Evolutionary conservation across 2,329 filamentous ascomycete species (phyloP).

Genomic region (Aspergillus pseudonomiae): DNA sequence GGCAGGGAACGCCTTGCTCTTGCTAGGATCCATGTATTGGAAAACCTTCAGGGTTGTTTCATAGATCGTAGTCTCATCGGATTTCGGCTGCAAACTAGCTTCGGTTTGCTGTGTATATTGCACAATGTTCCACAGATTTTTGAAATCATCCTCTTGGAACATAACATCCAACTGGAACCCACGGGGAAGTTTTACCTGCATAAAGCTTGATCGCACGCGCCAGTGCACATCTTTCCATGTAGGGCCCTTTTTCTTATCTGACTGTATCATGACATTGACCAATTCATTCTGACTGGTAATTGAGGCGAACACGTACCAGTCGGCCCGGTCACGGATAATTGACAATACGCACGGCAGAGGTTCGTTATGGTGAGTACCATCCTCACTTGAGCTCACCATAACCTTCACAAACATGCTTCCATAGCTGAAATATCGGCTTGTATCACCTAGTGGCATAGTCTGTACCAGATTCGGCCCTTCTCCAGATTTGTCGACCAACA

Average conservation of each 20-base stretch:
- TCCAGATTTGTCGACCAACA: conserved; percentile 51
- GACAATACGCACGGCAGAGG: conserved; percentile 75
- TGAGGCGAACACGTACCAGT: conserved; percentile 71
- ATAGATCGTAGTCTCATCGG: conserved; percentile 72
- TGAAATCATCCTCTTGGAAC: conserved; percentile 76
- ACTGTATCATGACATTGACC: conserved; percentile 73
- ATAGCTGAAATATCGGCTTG: conserved; percentile 73
- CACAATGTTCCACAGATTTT: conserved; percentile 78
- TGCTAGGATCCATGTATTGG: conserved; percentile 76
- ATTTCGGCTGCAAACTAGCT: conserved; percentile 67
- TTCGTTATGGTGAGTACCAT: conserved; percentile 69
- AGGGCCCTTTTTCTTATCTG: conserved; percentile 67
- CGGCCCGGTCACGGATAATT: conserved; percentile 69
- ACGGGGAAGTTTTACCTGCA: conserved; percentile 72
- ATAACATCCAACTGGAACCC: conserved; percentile 74
- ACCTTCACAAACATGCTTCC: conserved; percentile 75
- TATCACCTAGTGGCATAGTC: conserved; percentile 77
- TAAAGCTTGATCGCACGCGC: conserved; percentile 67
- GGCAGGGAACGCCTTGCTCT: conserved; percentile 73
- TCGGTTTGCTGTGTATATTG: conserved; percentile 81
- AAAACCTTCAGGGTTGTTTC: conserved; percentile 71
- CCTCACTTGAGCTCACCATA: conserved; percentile 69
- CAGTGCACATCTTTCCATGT: conserved; percentile 83
- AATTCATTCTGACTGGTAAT: conserved; percentile 79
- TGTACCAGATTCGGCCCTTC: conserved; percentile 60